These are phyloP conservation scores for Aspergillus mulundensis DNA, from an alignment of 495 filamentous ascomycete species.

Conservation along the genomic window DNA sequence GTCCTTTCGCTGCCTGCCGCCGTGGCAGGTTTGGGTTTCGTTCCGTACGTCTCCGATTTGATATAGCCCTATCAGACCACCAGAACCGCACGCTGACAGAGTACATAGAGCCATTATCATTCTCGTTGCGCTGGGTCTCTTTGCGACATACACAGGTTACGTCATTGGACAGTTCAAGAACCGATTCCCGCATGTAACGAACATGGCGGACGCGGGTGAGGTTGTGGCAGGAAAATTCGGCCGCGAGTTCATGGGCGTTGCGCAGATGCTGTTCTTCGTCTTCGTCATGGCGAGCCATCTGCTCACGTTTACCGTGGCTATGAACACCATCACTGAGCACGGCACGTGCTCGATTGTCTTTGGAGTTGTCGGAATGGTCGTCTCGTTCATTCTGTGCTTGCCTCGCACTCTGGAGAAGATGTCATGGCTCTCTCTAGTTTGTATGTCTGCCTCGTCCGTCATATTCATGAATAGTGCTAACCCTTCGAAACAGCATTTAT, in stretches of 20 bases:
- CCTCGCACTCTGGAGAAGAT: slow-evolving; percentile 63
- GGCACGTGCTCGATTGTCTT: slow-evolving; percentile 69
- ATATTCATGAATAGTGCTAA: slow-evolving; percentile 16
- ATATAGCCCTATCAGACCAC: background rate
- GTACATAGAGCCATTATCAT: slow-evolving; percentile 55
- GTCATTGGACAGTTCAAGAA: slow-evolving; percentile 76
- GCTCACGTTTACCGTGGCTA: slow-evolving; percentile 70
- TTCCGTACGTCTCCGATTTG: slow-evolving; percentile 32
- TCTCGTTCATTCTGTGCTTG: slow-evolving; percentile 62
- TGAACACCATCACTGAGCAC: slow-evolving; percentile 64
- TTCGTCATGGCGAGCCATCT: slow-evolving; percentile 79
- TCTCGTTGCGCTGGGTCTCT: slow-evolving; percentile 58
- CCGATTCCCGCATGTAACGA: slow-evolving; percentile 64
- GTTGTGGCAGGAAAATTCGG: slow-evolving; percentile 61
- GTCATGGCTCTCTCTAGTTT: slow-evolving; percentile 62
- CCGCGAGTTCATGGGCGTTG: slow-evolving; percentile 59
- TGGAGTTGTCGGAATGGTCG: slow-evolving; percentile 58
- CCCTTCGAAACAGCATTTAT: slow-evolving; percentile 48
- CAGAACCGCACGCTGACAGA: slow-evolving; percentile 6
- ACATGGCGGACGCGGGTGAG: slow-evolving; percentile 68
- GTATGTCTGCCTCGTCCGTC: slow-evolving; percentile 22
- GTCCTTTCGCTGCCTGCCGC: slow-evolving; percentile 60
- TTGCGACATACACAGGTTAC: slow-evolving; percentile 75
- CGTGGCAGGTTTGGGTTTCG: slow-evolving; percentile 62
- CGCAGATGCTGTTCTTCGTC: slow-evolving; percentile 63